Evolutionary conservation across 345 rosid species (phyloP).

Genomic region (Camelina laxa): DNA sequence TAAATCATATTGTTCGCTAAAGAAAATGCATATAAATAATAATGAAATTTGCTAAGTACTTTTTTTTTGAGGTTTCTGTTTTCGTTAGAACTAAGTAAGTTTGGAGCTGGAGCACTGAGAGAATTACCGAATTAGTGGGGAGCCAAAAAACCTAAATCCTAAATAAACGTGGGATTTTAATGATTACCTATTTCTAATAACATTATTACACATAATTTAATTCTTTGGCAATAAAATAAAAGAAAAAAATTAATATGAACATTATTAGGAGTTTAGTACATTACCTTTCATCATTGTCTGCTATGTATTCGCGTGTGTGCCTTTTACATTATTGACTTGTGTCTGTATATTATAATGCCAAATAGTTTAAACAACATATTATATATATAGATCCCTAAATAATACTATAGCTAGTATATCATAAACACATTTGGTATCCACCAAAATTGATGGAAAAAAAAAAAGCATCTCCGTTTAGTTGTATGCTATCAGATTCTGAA

Average conservation of each 20-base stretch:
- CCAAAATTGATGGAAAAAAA: background rate
- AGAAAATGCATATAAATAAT: background rate
- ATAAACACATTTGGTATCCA: background rate
- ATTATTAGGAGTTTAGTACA: no score
- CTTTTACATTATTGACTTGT: constrained; percentile 34
- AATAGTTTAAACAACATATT: background rate
- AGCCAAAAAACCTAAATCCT: constrained; percentile 32
- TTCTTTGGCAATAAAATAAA: no score
- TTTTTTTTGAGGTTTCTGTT: background rate
- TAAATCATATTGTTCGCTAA: background rate
- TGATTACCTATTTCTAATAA: constrained; percentile 32
- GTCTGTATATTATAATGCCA: constrained; percentile 18
- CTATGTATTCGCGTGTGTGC: constrained; percentile 36
- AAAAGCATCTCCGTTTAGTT: background rate
- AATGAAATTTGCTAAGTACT: background rate
- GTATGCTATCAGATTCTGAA: background rate
- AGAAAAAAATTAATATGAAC: background rate
- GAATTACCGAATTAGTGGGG: constrained; percentile 21
- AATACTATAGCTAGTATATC: background rate
- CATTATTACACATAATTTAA: background rate
- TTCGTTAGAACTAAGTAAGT: constrained; percentile 28
- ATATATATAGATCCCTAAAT: background rate
- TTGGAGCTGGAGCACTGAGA: constrained; percentile 35
- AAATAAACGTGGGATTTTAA: constrained; percentile 26
- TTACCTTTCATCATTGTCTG: constrained; percentile 36